Evolutionary conservation across 768 basidiomycete genomes (phyloP).

Genomic region (Dentipellis sp.): DNA sequence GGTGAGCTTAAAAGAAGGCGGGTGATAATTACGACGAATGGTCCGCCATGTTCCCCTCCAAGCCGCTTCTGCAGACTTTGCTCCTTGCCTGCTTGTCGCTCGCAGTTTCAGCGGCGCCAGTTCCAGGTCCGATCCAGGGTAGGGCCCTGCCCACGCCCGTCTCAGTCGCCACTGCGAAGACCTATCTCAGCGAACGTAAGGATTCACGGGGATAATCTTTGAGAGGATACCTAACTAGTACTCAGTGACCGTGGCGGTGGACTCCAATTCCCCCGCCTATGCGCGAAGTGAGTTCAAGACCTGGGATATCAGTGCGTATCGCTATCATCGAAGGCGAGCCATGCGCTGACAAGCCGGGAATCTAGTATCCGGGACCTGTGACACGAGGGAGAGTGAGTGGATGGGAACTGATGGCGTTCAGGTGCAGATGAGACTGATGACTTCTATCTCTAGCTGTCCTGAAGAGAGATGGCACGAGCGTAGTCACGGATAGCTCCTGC

Average conservation of each 20-base stretch:
- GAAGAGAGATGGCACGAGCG: slow-evolving; percentile 25
- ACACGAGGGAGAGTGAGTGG: slow-evolving; percentile 41
- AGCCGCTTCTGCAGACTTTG: not conserved
- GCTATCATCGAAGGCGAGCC: not conserved
- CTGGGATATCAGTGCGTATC: slow-evolving; percentile 39
- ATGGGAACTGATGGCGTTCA: not conserved
- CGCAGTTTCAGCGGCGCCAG: slow-evolving; percentile 4
- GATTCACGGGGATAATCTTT: too few relatives aligned
- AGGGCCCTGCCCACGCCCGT: slow-evolving; percentile 16
- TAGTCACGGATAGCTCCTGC: slow-evolving; percentile 33
- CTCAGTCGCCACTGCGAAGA: slow-evolving; percentile 14
- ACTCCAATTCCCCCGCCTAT: slow-evolving; percentile 35
- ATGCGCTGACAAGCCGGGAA: not conserved
- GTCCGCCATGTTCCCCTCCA: not conserved
- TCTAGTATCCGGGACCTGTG: slow-evolving; percentile 39
- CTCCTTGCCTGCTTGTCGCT: not conserved
- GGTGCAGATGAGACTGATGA: not conserved
- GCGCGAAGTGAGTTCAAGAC: slow-evolving; percentile 31
- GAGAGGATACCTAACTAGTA: too few relatives aligned
- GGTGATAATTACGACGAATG: too few relatives aligned
- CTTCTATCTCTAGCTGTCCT: slow-evolving; percentile 17
- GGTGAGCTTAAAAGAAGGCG: too few relatives aligned
- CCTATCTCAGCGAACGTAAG: slow-evolving; percentile 17
- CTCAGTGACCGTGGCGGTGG: slow-evolving; percentile 30
- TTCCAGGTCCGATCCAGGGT: not conserved